Conservation (phyloP, 2,329 filamentous ascomycete genomes). For the Pseudocercospora crystallina region DNA sequence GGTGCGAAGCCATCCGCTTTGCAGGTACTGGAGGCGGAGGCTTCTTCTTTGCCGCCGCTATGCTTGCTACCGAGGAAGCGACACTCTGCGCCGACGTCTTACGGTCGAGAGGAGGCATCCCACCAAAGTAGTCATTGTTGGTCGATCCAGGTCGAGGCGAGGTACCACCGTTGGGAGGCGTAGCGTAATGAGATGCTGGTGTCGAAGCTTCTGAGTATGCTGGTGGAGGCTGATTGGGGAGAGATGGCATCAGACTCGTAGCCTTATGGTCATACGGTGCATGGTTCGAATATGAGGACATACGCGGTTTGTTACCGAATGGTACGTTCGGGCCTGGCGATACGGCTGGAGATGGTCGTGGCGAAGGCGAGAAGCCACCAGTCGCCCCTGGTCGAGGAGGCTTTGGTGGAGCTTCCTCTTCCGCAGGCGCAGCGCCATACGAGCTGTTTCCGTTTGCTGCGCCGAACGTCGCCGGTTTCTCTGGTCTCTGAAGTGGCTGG, state of each 20-base stretch:
- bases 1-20: constrained; percentile 54
- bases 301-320: constrained; percentile 26
- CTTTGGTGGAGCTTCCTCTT: constrained; percentile 34
- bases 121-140: constrained; percentile 31
- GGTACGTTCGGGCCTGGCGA: constrained; percentile 22
- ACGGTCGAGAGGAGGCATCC: constrained; percentile 20
- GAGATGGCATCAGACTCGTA: constrained; percentile 15
- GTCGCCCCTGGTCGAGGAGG: constrained; percentile 33
- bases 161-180: constrained; percentile 25
- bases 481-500: constrained; percentile 5
- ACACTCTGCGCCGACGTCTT: constrained; percentile 31
- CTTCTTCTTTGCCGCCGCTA: constrained; percentile 64
- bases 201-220: constrained; percentile 31
- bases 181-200: constrained; percentile 36
- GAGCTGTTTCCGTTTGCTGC: constrained; percentile 3
- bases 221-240: constrained; percentile 13
- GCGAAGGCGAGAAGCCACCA: constrained; percentile 14
- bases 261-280: constrained; percentile 26
- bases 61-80: constrained; percentile 33
- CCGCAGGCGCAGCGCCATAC: constrained; percentile 18
- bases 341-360: constrained; percentile 5
- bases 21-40: constrained; percentile 70
- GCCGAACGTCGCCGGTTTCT: constrained; percentile 7
- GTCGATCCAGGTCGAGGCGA: constrained; percentile 20
- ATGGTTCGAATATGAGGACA: constrained; percentile 21